Percentiles rank a stretch among this genome's conserved stretches.
Evolutionary conservation across 202 grass and related monocot genomes (phyloP).

Genomic region (Miscanthus sacchariflorus): DNA sequence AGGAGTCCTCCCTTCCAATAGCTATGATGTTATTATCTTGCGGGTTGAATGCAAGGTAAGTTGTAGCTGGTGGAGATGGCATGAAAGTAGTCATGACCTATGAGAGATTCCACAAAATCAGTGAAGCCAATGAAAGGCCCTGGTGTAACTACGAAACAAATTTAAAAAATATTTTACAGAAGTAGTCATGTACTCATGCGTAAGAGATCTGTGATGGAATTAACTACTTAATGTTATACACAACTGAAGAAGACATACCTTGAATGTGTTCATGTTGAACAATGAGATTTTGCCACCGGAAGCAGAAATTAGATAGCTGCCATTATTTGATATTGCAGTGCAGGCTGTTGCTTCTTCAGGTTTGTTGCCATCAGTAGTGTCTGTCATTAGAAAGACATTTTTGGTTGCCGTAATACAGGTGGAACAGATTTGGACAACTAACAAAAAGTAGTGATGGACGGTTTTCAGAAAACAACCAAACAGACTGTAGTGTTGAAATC

Average conservation of each 20-base stretch:
- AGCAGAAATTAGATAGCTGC: slow-evolving; percentile 95
- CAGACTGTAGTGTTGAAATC: slow-evolving; percentile 7
- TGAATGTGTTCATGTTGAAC: slow-evolving; percentile 94
- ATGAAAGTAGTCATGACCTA: slow-evolving; percentile 81
- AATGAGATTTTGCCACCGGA: slow-evolving; percentile 83
- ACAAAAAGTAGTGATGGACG: neutral
- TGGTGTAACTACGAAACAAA: neutral
- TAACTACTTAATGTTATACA: neutral
- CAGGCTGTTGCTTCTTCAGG: slow-evolving; percentile 78
- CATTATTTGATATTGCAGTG: slow-evolving; percentile 75
- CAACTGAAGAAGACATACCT: slow-evolving; percentile 52
- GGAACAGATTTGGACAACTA: slow-evolving; percentile 70
- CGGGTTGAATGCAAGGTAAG: slow-evolving; percentile 51
- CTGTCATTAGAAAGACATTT: slow-evolving; percentile 81
- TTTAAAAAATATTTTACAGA: slow-evolving; percentile 42
- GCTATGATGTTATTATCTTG: slow-evolving; percentile 83
- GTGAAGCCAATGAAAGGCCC: neutral
- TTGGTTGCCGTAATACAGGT: slow-evolving; percentile 87
- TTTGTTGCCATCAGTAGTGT: slow-evolving; percentile 59
- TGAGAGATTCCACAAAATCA: neutral
- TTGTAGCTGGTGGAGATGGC: slow-evolving; percentile 73
- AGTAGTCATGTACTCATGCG: slow-evolving; percentile 79
- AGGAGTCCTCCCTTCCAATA: slow-evolving; percentile 87
- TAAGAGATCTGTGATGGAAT: neutral
- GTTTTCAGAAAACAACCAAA: neutral